Percentiles rank a stretch among this genome's conserved stretches.
These are phyloP conservation scores for Thermothelomyces thermophilus DNA, from an alignment of 2,329 filamentous ascomycete species.

Conservation along the genomic window DNA sequence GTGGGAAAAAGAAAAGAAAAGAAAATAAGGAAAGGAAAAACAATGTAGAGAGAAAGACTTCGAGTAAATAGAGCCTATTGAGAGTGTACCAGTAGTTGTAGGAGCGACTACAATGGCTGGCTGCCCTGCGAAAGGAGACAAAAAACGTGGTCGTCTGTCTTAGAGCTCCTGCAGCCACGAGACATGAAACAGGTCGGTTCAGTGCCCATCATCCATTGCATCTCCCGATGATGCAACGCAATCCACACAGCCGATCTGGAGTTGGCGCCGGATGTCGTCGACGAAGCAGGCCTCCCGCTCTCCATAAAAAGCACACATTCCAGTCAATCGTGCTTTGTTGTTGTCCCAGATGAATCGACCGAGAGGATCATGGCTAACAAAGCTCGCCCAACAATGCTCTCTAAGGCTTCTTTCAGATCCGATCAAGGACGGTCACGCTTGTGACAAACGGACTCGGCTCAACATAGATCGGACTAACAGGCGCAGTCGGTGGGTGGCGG, in stretches of 20 bases:
- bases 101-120: too few species aligned
- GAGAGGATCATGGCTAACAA: background rate
- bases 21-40: background rate
- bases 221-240: conserved; percentile 1
- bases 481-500: background rate
- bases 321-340: background rate
- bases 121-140: background rate
- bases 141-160: background rate
- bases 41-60: too few species aligned
- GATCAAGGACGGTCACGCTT: background rate
- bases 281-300: background rate
- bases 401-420: background rate
- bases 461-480: background rate
- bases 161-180: background rate
- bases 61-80: too few species aligned
- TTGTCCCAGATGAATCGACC: background rate
- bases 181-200: background rate
- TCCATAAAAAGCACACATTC: background rate
- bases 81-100: too few species aligned
- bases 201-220: too few species aligned
- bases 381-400: background rate
- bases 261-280: background rate
- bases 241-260: background rate
- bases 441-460: background rate
- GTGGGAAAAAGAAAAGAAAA: background rate